Evolutionary conservation across 305 asterid genomes (phyloP), one percentile per base, ranked within the genome.

Genomic region (Rubia balearica): DNA sequence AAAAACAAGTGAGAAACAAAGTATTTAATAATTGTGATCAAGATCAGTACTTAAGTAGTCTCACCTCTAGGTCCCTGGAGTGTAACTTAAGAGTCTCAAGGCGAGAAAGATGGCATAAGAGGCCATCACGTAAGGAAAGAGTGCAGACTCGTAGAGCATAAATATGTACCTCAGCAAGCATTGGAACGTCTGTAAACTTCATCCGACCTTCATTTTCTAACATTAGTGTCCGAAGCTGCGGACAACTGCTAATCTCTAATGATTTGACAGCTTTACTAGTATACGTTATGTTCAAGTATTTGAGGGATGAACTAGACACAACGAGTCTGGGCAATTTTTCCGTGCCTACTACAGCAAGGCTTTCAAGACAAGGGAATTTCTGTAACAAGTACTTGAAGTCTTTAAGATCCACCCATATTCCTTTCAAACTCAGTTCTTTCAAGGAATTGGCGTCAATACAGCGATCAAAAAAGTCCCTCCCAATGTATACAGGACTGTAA

Each of bases 1-100:
- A 7, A 16, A 2, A 38, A 12, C 10, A 30, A 12, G 10, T 27
- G 7, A 61, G 2, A 2, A 61, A 11, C 10, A 27, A 27, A 8
- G 0, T 16, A 38, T 4, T 62, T 19, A 4, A 49, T 0, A 49
- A 49, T 17, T 51, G 22, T 51, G 57, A 51, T 7, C 3, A 51
- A 16, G 22, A 51, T 51, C 57, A 51, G 38, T 33, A 16, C 55
- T 48, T 4, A 13, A 12, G 57, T 51, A 51, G 10, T 51, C 57
- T 51, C 43, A 63, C 67, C 46, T 16, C 5, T 4, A 17, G 27
- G 46, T 63, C 13, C 13, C 2, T 7, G 27, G 48, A 8, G 33
- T 63, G 48, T 16, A 63, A 63, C 67, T 36, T 8, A 38, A 63
- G 67, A 63, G 43, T 12, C 48, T 63, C 48, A 2, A 63, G 67